A percentile compares a stretch with the other conserved stretches of the same genome.
Conservation (phyloP, 2,329 filamentous ascomycete species). For the Alternaria tenuissima region DNA sequence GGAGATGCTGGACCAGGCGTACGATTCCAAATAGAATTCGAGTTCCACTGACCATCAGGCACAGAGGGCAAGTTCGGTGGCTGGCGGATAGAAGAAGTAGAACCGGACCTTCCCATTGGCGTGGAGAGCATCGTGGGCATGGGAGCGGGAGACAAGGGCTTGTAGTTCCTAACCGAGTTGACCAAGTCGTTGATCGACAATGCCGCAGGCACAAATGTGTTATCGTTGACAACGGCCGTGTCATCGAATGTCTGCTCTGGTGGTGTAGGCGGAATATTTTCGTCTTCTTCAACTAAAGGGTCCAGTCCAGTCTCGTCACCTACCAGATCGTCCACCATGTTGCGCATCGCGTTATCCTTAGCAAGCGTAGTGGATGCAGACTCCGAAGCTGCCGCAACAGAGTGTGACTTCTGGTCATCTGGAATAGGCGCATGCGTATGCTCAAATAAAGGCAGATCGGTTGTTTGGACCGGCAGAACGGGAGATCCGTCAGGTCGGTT, state of each 20-base stretch:
- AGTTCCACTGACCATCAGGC: slow-evolving; percentile 47
- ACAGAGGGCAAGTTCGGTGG: slow-evolving; percentile 47
- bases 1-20: slow-evolving; percentile 45
- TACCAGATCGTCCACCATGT: slow-evolving; percentile 67
- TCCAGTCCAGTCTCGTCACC: slow-evolving; percentile 53
- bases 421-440: slow-evolving; percentile 31
- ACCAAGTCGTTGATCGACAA: slow-evolving; percentile 50
- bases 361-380: slow-evolving; percentile 56
- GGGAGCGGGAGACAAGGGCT: slow-evolving; percentile 39
- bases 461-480: slow-evolving; percentile 46
- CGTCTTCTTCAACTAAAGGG: slow-evolving; percentile 53
- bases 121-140: slow-evolving; percentile 35
- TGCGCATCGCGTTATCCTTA: slow-evolving; percentile 61
- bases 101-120: slow-evolving; percentile 46
- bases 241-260: slow-evolving; percentile 57
- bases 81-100: slow-evolving; percentile 48
- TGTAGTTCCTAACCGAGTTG: slow-evolving; percentile 49
- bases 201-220: slow-evolving; percentile 37
- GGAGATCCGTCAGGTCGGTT: slow-evolving; percentile 52
- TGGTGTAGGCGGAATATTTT: slow-evolving; percentile 56
- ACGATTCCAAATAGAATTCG: slow-evolving; percentile 49
- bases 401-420: slow-evolving; percentile 48
- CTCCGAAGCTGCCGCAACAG: slow-evolving; percentile 53
- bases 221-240: slow-evolving; percentile 45
- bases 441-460: slow-evolving; percentile 50